Base-by-base conservation (phyloP, 305 asterid genomes). In the Fraxinus sp. region DNA sequence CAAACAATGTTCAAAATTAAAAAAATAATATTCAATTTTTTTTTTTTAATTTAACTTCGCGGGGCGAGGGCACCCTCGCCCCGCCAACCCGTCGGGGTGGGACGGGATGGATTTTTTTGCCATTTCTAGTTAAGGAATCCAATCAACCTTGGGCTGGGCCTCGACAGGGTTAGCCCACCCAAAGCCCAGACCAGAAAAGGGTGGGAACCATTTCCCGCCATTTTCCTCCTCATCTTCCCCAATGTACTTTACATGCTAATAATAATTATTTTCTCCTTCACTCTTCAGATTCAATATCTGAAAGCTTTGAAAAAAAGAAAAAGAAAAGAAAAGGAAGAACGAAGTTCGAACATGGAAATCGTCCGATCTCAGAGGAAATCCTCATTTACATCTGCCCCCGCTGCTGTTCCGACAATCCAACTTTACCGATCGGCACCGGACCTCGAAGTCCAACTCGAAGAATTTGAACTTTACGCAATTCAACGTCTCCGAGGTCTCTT, bases 391-490 rank as follows among this genome's bases (percentile, higher is more conserved):
- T 55, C 90, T 5, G 78, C 88, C 16, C 80, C 71, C 28, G 88
- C 37, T 59, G 87, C 80, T 76, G 89, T 84, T 57, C 79, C 92
- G 49, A 83, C 89, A 32, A 81, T 92, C 37, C 96, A 93, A 43
- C 89, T 95, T 83, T 95, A 96, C 91, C 95, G 96, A 33, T 86
- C 95, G 66, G 92, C 98, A n/a, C 99, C 99, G 86, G 90, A 86
- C 16, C 95, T 95, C 36, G 97, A 96, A 85, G 98, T 95, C 73
- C 87, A 98, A 72, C 94, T 92, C 77, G 98, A 96, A 86, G 99
- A 96, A 77, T 96, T 96, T 81, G 98, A 96, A 93, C 91, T 91
- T 75, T 96, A 86, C 80, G 97, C 99, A 79, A 75, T 96, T 75
- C 90, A 96, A 81, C 95, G 98, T 78, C 96, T 95, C 20, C 93